Evolutionary conservation across 106 monocot genomes (phyloP), one percentile per base, ranked within the genome.

Genomic region (Dendrobium catenatum): DNA sequence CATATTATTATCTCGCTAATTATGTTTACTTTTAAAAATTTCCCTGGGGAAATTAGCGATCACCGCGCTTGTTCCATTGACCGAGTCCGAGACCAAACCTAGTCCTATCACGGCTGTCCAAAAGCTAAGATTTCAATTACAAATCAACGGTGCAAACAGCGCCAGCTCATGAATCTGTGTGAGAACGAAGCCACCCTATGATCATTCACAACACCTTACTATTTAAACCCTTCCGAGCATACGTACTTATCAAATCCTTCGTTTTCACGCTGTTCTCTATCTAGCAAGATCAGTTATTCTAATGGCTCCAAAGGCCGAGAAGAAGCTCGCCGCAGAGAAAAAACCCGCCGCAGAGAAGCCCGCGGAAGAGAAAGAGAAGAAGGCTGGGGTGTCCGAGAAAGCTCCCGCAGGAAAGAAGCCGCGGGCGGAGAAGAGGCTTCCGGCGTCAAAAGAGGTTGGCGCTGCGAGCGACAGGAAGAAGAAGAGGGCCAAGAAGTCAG

Each of bases 291-390:
- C 43, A 44, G 0, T 18, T 27, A 76, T 42, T 76, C 22, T 27
- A 31, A 76, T 76, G 76, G 76, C 76, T 24, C 76, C 76, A 4
- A 76, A 76, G 76, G 22, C 86, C 3, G 86, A 81, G 56, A 87
- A 90, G 89, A 84, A 85, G 85, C 83, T 86, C 0, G 81, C 86
- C 43, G 88, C 85, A 61, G 88, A 91, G 90, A 91, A 91, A 82
- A 91, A 91, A 81, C 83, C 81, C 19, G 67, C 47, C 43, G 26
- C 79, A 1, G 82, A 86, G 86, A 82, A 82, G 55, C 40, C 86
- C 0, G 43, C 78, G 0, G 82, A 82, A 78, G 79, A 84, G 43
- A 84, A 75, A 43, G 79, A 79, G 56, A 73, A 82, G 78, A 75
- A 59, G 76, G 22, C 49, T 11, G 76, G 51, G 19, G 26, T 9